Conservation (phyloP, 345 rosid species). For the Hypericum perforatum region DNA sequence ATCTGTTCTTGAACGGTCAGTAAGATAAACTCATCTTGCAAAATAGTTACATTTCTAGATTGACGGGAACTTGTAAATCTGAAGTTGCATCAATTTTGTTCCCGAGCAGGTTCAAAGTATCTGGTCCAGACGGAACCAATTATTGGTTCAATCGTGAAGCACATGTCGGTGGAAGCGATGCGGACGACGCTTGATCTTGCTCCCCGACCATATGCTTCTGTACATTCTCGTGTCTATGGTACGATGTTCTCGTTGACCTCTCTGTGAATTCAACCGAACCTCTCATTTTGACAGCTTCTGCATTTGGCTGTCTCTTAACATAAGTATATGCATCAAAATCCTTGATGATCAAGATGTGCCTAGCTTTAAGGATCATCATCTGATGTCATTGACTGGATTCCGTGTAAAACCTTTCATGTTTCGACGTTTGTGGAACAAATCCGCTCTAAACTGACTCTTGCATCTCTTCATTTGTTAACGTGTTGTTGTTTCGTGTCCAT, state of each 20-base stretch:
- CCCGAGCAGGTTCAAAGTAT: slow-evolving; percentile 69
- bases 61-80: slow-evolving; percentile 3
- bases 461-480: too few relatives aligned
- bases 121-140: slow-evolving; percentile 83
- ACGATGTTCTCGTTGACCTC: slow-evolving; percentile 15
- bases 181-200: slow-evolving; percentile 62
- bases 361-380: background rate
- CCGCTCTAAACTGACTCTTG: too few relatives aligned
- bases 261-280: slow-evolving; percentile 17
- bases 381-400: slow-evolving; percentile 9
- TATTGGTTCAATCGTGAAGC: slow-evolving; percentile 66
- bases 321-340: slow-evolving; percentile 17
- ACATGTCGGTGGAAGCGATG: slow-evolving; percentile 79
- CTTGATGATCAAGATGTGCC: slow-evolving; percentile 13
- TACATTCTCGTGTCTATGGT: slow-evolving; percentile 29
- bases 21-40: slow-evolving; percentile 9
- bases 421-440: too few relatives aligned
- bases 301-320: slow-evolving; percentile 19
- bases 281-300: slow-evolving; percentile 14
- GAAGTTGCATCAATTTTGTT: slow-evolving; percentile 15
- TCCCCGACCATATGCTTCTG: slow-evolving; percentile 19
- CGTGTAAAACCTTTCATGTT: background rate
- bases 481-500: too few relatives aligned
- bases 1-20: slow-evolving; percentile 91
- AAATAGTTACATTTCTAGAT: slow-evolving; percentile 6